Evolutionary conservation across 371 early-diverging fungal species (phyloP).

Genomic region (Circinella minor): DNA sequence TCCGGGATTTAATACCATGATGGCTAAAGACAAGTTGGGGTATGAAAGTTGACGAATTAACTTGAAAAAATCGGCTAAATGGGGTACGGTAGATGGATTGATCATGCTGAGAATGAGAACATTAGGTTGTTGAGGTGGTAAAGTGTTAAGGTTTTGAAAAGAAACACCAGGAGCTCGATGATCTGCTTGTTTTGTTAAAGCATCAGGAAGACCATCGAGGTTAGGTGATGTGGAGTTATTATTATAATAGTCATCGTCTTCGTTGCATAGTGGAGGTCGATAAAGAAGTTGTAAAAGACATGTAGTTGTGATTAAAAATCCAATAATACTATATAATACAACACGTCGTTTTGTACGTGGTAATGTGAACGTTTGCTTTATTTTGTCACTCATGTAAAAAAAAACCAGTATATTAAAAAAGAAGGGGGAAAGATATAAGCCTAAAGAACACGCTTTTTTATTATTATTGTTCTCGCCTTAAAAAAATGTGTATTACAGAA

Average conservation of each 20-base stretch:
- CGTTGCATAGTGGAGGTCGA: not conserved
- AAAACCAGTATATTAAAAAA: not conserved
- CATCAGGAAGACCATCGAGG: conserved; percentile 12
- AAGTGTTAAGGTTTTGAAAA: conserved; percentile 15
- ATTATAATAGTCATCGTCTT: not conserved
- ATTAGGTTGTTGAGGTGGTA: conserved; percentile 4
- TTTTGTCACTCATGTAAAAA: conserved; percentile 9
- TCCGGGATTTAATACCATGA: conserved; percentile 23
- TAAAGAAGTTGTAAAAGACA: conserved; percentile 3
- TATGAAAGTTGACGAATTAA: conserved; percentile 6
- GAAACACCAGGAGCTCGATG: conserved; percentile 11
- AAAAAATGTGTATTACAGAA: no score
- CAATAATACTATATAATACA: not conserved
- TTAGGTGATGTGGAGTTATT: not conserved
- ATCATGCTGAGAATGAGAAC: conserved; percentile 18
- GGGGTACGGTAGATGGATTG: conserved; percentile 11
- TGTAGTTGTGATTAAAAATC: not conserved
- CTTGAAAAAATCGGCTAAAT: conserved; percentile 18
- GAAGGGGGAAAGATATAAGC: conserved; percentile 1
- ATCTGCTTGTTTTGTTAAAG: not conserved
- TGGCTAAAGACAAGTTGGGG: conserved; percentile 18
- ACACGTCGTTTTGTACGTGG: conserved; percentile 10
- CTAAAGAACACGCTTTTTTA: not conserved
- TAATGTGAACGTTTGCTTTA: not conserved
- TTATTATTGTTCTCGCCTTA: no score